Percentiles rank a stretch among this genome's conserved stretches.
Conservation (phyloP, 805 yeast genomes). For the Wickerhamiella cacticola region DNA sequence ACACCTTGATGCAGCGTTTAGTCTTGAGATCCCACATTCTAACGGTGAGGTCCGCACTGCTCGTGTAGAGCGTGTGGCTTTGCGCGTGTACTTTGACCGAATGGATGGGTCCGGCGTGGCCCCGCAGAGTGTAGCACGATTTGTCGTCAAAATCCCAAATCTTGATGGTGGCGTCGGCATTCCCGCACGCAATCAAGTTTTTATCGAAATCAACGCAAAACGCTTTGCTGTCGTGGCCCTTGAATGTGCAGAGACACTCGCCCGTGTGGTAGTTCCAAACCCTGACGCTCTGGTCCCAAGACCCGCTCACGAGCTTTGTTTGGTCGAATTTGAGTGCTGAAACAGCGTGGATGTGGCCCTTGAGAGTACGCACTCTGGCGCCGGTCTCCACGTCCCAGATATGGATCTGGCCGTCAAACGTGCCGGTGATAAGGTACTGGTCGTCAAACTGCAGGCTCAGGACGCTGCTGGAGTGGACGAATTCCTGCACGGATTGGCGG, state of each 20-base stretch:
- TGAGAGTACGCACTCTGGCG: constrained; percentile 57
- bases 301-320: constrained; percentile 82
- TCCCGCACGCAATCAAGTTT: constrained; percentile 80
- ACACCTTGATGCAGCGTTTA: constrained; percentile 65
- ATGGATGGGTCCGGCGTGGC: constrained; percentile 88
- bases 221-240: constrained; percentile 84
- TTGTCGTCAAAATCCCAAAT: constrained; percentile 94
- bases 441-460: constrained; percentile 76
- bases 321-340: constrained; percentile 75
- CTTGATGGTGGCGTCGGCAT: constrained; percentile 83
- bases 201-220: constrained; percentile 70
- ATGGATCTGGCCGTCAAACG: constrained; percentile 79
- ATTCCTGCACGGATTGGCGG: constrained; percentile 48
- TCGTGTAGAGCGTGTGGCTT: constrained; percentile 68
- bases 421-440: constrained; percentile 73
- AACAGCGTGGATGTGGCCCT: constrained; percentile 85
- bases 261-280: constrained; percentile 97
- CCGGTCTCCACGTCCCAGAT: constrained; percentile 89
- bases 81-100: constrained; percentile 75
- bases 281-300: constrained; percentile 78
- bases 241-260: constrained; percentile 81
- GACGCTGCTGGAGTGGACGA: constrained; percentile 44
- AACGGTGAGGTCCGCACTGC: constrained; percentile 84
- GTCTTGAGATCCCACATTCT: constrained; percentile 88
- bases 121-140: constrained; percentile 83